Base-by-base conservation (phyloP, 495 filamentous ascomycete species). In the Tuber microsphaerosporum region DNA sequence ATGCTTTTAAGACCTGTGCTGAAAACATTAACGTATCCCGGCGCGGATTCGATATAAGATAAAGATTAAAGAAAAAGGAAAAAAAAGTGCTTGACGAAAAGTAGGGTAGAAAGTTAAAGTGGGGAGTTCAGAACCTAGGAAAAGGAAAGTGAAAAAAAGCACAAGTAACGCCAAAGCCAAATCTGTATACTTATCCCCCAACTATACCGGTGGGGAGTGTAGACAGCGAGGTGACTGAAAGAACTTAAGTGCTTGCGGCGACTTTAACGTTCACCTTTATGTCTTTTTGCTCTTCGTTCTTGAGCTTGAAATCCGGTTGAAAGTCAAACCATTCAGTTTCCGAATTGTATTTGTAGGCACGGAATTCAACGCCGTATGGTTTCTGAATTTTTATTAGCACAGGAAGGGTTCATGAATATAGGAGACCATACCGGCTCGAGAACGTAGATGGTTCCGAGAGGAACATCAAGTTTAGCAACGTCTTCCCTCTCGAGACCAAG, bases 331-430 rank as follows among this genome's bases (percentile, higher is more conserved):
- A 92, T 71, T 91, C 90, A 34, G 81, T 88, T 34, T 86, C 85
- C 48, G 90, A 86, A 81, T 97, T 92, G 85, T 97, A 97, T 71
- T 88, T 87, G 85, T 97, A 98, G 0, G 94, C 94, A 83, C 93
- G 93, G 84, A 97, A 97, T 70, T 96, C 95, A 74, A 97, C 94
- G 0, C 95, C 95, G 80, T 99, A 99, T 5, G 95, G 95, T 86
- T 97, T 98, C 75, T 86, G 22, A 45, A 71, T 45, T 26, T 19
- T 56, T 48, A 22, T 81, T 17, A 78, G 75, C 31, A 39, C 37
- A 6, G 19, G 26, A 34, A 39, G 22, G 1, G 12, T 37, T 39
- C 7, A 20, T 42, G 72, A 19, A n/a, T 12, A 31, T 16, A 42
- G 45, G 34, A 37, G 31, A 26, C 75, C 82, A 81, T 78, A 86